Percentiles rank a stretch among this genome's conserved stretches.
These are phyloP conservation scores for Plicaturopsis crispa DNA, from an alignment of 768 basidiomycete species.

Conservation along the genomic window DNA sequence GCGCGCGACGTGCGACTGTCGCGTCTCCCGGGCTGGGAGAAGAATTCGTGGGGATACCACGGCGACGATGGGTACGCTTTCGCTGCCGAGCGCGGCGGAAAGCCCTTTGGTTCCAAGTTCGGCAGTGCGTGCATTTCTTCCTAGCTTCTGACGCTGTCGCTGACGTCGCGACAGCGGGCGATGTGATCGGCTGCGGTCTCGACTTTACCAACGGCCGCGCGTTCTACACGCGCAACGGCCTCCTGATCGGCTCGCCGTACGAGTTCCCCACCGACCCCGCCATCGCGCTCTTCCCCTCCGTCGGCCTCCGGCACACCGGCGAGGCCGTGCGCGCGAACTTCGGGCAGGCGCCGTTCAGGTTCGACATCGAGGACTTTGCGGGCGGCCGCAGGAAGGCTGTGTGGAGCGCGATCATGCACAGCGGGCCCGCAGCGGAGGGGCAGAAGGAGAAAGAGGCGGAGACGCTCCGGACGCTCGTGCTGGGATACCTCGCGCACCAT, in stretches of 20 bases:
- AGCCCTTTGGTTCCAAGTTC: conserved; percentile 70
- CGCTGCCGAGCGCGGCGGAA: conserved; percentile 64
- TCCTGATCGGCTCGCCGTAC: conserved; percentile 45
- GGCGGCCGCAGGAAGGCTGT: conserved; percentile 57
- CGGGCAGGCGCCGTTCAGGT: conserved; percentile 78
- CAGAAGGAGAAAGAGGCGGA: neutral
- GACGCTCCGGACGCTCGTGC: conserved; percentile 59
- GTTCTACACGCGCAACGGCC: conserved; percentile 89
- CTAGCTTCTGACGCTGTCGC: conserved; percentile 4
- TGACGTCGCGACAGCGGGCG: conserved; percentile 50
- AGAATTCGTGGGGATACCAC: conserved; percentile 86
- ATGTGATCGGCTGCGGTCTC: conserved; percentile 87
- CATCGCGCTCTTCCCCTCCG: conserved; percentile 72
- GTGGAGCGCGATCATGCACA: conserved; percentile 59
- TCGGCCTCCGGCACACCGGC: conserved; percentile 75
- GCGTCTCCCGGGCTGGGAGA: conserved; percentile 82
- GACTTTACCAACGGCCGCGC: conserved; percentile 76
- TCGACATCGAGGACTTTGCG: conserved; percentile 85
- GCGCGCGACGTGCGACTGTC: conserved; percentile 55
- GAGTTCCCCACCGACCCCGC: neutral
- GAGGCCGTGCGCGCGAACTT: conserved; percentile 86
- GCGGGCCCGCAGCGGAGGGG: neutral
- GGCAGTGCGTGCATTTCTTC: conserved; percentile 47
- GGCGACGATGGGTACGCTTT: conserved; percentile 84
- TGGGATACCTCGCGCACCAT: conserved; percentile 78